Evolutionary conservation across 2,329 filamentous ascomycete species (phyloP).

Genomic region (Metarhizium brunneum): DNA sequence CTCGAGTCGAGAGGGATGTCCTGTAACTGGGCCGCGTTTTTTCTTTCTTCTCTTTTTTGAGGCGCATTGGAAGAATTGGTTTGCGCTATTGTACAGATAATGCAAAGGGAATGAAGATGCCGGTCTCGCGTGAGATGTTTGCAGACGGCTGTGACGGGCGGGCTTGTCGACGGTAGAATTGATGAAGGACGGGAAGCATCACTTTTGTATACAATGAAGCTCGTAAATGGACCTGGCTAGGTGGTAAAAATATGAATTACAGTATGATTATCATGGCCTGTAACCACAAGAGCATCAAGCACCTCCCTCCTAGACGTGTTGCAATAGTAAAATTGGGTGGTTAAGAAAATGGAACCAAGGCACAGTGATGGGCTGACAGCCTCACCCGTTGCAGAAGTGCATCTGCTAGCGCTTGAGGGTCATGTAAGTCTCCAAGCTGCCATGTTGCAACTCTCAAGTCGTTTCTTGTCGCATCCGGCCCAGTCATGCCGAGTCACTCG

Average conservation of each 20-base stretch:
- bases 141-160: background rate
- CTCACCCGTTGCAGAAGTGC: no score
- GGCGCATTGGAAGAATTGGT: slow-evolving; percentile 4
- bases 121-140: background rate
- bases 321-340: no score
- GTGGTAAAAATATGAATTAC: background rate
- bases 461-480: no score
- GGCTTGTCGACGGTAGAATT: background rate
- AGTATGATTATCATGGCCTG: background rate
- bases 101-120: background rate
- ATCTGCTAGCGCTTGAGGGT: no score
- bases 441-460: no score
- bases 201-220: background rate
- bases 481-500: no score
- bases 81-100: slow-evolving; percentile 16
- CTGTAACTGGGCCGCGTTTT: slow-evolving; percentile 13
- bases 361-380: no score
- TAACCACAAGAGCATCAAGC: no score
- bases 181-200: background rate
- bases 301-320: no score
- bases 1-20: background rate
- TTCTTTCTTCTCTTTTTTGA: no score
- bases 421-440: no score
- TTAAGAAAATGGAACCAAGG: no score
- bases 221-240: background rate